These are phyloP conservation scores for Penicillium paxilli DNA, from an alignment of 495 filamentous ascomycete genomes.

Conservation along the genomic window DNA sequence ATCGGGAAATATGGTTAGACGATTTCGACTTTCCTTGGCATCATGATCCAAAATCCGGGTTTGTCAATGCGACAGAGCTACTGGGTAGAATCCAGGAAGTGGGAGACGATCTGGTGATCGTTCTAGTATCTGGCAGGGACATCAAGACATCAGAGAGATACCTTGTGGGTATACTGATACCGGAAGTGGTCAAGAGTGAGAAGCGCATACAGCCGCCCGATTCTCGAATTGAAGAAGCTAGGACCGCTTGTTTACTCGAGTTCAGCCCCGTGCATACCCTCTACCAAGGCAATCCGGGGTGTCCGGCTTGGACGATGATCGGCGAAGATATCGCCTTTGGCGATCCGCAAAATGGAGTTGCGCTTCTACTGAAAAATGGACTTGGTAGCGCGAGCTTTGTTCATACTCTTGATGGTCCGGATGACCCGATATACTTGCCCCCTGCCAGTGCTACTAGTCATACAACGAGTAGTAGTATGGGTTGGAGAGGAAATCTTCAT, in stretches of 20 bases:
- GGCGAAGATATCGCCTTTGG: background rate
- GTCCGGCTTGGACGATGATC: conserved; percentile 2
- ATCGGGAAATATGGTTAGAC: background rate
- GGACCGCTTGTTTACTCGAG: conserved; percentile 2
- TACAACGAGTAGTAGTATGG: too few species aligned
- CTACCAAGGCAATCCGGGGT: background rate
- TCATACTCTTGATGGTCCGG: background rate
- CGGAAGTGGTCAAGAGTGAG: background rate
- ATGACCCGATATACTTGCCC: background rate
- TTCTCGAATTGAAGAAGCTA: background rate
- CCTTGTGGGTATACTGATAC: background rate
- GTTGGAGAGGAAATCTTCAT: background rate
- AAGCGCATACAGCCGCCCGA: background rate
- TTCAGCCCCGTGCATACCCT: background rate
- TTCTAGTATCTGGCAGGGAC: background rate
- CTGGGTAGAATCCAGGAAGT: background rate
- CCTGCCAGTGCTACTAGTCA: too few species aligned
- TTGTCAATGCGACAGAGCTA: background rate
- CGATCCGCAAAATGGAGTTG: conserved; percentile 6
- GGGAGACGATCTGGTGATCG: background rate
- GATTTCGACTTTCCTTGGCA: background rate
- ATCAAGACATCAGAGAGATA: background rate
- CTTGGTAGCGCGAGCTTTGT: background rate
- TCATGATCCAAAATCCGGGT: background rate
- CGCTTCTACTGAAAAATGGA: background rate